Percentiles rank a stretch among this genome's conserved stretches.
These are phyloP conservation scores for Ascochyta lentis DNA, from an alignment of 2,329 filamentous ascomycete species.

Conservation along the genomic window DNA sequence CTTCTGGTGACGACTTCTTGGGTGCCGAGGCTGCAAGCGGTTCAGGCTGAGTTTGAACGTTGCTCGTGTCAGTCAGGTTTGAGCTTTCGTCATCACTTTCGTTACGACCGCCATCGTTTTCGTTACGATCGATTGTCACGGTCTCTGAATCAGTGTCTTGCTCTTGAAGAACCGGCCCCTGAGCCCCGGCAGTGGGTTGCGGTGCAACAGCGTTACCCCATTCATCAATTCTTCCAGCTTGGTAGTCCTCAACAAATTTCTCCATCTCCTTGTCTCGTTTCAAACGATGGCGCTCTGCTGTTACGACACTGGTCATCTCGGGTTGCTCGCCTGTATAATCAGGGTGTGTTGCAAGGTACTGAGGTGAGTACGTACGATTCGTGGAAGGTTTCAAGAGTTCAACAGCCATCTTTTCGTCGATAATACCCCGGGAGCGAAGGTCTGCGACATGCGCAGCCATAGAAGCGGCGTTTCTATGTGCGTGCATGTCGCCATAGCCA, in stretches of 20 bases:
- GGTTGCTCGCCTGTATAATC: slow-evolving; percentile 13
- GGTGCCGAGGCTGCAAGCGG: not conserved
- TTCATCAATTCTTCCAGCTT: slow-evolving; percentile 29
- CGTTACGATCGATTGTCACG: not conserved
- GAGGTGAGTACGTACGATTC: slow-evolving; percentile 18
- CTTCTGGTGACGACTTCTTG: not conserved
- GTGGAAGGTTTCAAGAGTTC: slow-evolving; percentile 22
- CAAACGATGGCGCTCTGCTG: slow-evolving; percentile 19
- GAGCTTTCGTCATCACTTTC: not conserved
- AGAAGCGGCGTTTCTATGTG: slow-evolving; percentile 20
- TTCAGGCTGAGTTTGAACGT: not conserved
- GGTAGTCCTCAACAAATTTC: slow-evolving; percentile 23
- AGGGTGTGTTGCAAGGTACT: slow-evolving; percentile 21
- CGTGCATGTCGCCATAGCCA: slow-evolving; percentile 26
- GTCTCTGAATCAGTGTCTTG: too few relatives aligned
- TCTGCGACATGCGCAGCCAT: slow-evolving; percentile 20
- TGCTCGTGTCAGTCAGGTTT: not conserved
- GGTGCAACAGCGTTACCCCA: slow-evolving; percentile 13
- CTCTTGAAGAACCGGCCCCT: not conserved
- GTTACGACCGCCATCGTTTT: not conserved
- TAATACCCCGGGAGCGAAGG: slow-evolving; percentile 7
- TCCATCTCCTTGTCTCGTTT: slow-evolving; percentile 19
- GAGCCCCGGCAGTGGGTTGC: not conserved
- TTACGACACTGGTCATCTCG: slow-evolving; percentile 10
- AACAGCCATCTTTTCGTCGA: slow-evolving; percentile 20